Conservation (phyloP, 768 basidiomycete genomes). For the Paxillus involutus region DNA sequence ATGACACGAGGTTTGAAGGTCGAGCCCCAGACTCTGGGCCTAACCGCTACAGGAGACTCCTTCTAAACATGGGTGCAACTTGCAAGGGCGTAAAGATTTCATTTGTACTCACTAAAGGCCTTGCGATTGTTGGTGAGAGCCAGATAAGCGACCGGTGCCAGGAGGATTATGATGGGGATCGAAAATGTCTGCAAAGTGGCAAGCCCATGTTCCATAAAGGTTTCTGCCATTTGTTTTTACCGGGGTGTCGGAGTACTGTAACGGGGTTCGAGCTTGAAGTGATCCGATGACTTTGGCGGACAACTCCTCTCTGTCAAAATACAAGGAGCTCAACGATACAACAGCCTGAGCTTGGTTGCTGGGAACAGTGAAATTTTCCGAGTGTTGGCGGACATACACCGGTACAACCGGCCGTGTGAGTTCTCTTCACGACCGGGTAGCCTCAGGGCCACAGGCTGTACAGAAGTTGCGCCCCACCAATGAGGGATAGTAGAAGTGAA, state of each 20-base stretch:
- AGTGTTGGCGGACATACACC: too few species aligned
- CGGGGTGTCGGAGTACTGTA: too few species aligned
- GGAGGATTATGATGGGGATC: slow-evolving; percentile 5
- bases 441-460: too few species aligned
- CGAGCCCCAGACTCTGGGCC: too few species aligned
- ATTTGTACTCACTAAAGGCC: slow-evolving; percentile 13
- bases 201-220: slow-evolving; percentile 2
- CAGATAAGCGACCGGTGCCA: slow-evolving; percentile 19
- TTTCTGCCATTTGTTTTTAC: neutral
- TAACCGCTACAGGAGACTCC: neutral
- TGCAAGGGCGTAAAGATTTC: neutral
- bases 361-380: neutral
- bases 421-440: too few species aligned
- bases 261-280: neutral
- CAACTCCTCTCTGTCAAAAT: neutral
- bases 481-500: too few species aligned
- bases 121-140: slow-evolving; percentile 2
- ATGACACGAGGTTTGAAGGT: too few species aligned
- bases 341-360: neutral
- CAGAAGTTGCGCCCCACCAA: too few species aligned
- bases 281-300: neutral
- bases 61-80: slow-evolving; percentile 1
- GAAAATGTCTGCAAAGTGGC: slow-evolving; percentile 10
- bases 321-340: neutral
- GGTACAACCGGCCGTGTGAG: too few species aligned